These are phyloP conservation scores for Nidula microcarpa DNA, from an alignment of 768 basidiomycete genomes.

Conservation along the genomic window DNA sequence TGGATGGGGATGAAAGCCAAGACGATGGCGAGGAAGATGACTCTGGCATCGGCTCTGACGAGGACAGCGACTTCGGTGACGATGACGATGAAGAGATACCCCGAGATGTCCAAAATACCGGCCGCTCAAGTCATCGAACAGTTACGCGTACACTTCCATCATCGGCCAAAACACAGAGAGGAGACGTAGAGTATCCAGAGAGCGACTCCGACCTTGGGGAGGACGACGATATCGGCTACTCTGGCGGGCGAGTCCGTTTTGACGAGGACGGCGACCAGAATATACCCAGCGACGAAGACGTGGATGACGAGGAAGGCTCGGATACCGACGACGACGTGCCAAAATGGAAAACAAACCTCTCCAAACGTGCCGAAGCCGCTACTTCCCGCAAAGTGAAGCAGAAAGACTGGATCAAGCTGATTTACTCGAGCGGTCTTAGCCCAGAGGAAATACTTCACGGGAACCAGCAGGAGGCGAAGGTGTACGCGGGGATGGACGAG, in stretches of 20 bases:
- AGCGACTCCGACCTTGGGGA: slow-evolving; percentile 73
- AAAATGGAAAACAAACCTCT: slow-evolving; percentile 72
- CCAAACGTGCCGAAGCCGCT: slow-evolving; percentile 37
- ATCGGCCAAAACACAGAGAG: slow-evolving; percentile 27
- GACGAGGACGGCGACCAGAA: slow-evolving; percentile 44
- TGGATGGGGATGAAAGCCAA: slow-evolving; percentile 19
- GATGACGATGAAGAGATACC: slow-evolving; percentile 14
- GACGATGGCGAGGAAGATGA: slow-evolving; percentile 13
- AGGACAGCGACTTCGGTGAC: slow-evolving; percentile 13
- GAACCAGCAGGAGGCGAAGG: slow-evolving; percentile 22
- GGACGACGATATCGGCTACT: slow-evolving; percentile 24
- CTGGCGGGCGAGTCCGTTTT: neutral
- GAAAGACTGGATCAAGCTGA: slow-evolving; percentile 81
- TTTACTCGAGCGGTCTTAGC: slow-evolving; percentile 69
- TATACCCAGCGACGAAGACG: slow-evolving; percentile 29
- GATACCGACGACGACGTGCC: slow-evolving; percentile 46
- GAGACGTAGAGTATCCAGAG: slow-evolving; percentile 65
- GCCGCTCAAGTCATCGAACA: slow-evolving; percentile 48
- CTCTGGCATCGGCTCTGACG: slow-evolving; percentile 11
- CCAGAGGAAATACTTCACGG: slow-evolving; percentile 64
- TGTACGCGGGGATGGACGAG: slow-evolving; percentile 43
- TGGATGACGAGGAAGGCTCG: slow-evolving; percentile 32
- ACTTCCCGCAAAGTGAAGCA: slow-evolving; percentile 35
- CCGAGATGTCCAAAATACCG: slow-evolving; percentile 35
- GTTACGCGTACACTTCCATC: slow-evolving; percentile 36